Conservation (phyloP, 495 filamentous ascomycete species). For the Hyaloscypha bicolor region DNA sequence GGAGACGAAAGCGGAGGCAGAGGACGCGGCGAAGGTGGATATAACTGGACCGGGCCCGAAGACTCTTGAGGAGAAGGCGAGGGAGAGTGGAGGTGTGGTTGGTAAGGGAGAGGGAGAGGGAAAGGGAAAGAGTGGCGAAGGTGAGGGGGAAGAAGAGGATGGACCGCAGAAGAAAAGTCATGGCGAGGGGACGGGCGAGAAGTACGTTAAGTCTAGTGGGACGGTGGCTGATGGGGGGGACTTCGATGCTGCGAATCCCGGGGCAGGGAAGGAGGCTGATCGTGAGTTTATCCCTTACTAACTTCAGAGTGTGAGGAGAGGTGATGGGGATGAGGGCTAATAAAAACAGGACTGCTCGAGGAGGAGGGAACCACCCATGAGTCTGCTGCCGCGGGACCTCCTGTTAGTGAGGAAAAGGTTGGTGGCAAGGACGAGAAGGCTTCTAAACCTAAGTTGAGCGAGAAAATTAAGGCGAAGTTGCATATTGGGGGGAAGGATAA, state of each 20-base stretch:
- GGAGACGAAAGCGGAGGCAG: slow-evolving; percentile 24
- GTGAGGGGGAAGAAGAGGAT: slow-evolving; percentile 28
- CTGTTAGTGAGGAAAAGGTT: slow-evolving; percentile 3
- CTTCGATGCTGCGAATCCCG: slow-evolving; percentile 61
- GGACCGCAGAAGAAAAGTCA: slow-evolving; percentile 40
- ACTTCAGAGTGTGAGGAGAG: neutral
- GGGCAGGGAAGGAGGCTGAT: slow-evolving; percentile 66
- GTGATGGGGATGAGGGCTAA: neutral
- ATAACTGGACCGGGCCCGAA: slow-evolving; percentile 17
- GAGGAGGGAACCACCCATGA: slow-evolving; percentile 17
- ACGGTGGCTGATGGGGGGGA: slow-evolving; percentile 57
- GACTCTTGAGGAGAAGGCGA: slow-evolving; percentile 11
- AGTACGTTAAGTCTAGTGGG: slow-evolving; percentile 57
- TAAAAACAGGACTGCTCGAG: slow-evolving; percentile 22
- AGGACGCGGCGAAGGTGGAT: slow-evolving; percentile 16
- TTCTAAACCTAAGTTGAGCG: slow-evolving; percentile 39
- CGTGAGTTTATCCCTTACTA: slow-evolving; percentile 47
- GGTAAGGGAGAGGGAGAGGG: slow-evolving; percentile 27
- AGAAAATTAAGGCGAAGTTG: slow-evolving; percentile 51
- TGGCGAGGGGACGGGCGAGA: slow-evolving; percentile 51
- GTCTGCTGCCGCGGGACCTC: neutral
- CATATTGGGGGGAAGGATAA: slow-evolving; percentile 25
- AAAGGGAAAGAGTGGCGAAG: slow-evolving; percentile 19
- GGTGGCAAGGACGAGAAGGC: neutral
- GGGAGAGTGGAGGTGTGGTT: slow-evolving; percentile 31